Evolutionary conservation across 2,329 filamentous ascomycete genomes (phyloP).

Genomic region (Ceratocystis papillata): DNA sequence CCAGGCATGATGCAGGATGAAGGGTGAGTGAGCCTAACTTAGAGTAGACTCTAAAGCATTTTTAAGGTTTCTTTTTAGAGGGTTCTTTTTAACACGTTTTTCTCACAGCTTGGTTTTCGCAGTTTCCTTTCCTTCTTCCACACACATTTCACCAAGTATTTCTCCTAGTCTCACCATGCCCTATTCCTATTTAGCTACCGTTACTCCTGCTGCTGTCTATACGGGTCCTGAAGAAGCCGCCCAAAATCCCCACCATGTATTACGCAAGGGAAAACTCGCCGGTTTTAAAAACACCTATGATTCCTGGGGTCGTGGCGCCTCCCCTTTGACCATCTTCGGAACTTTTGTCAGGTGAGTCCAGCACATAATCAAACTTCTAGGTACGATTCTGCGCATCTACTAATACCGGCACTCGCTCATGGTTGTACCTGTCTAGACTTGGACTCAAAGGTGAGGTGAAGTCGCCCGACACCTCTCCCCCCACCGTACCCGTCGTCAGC

Average conservation of each 20-base stretch:
- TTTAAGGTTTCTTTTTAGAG: too few species aligned
- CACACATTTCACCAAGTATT: neutral
- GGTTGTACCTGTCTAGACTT: constrained; percentile 28
- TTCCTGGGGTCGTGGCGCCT: constrained; percentile 32
- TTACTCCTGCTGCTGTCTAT: constrained; percentile 28
- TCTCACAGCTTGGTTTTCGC: too few species aligned
- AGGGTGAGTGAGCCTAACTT: too few species aligned
- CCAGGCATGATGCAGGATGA: too few species aligned
- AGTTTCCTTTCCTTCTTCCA: neutral
- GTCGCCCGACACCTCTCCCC: constrained; percentile 50
- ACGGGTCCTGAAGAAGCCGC: constrained; percentile 29
- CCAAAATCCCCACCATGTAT: constrained; percentile 36
- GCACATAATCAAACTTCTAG: too few species aligned
- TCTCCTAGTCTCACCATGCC: constrained; percentile 13
- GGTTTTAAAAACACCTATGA: constrained; percentile 44
- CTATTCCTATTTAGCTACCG: constrained; percentile 20
- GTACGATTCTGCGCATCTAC: too few species aligned
- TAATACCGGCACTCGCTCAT: too few species aligned
- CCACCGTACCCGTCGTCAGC: constrained; percentile 54
- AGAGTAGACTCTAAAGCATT: too few species aligned
- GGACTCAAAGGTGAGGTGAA: constrained; percentile 35
- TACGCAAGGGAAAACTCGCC: constrained; percentile 31
- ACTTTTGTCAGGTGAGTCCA: constrained; percentile 21
- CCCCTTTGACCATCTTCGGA: constrained; percentile 9
- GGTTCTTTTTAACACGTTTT: too few species aligned